A percentile compares a stretch with the other conserved stretches of the same genome.
These are phyloP conservation scores for Camellia sinensis DNA, from an alignment of 148 eudicot genomes.

Conservation along the genomic window DNA sequence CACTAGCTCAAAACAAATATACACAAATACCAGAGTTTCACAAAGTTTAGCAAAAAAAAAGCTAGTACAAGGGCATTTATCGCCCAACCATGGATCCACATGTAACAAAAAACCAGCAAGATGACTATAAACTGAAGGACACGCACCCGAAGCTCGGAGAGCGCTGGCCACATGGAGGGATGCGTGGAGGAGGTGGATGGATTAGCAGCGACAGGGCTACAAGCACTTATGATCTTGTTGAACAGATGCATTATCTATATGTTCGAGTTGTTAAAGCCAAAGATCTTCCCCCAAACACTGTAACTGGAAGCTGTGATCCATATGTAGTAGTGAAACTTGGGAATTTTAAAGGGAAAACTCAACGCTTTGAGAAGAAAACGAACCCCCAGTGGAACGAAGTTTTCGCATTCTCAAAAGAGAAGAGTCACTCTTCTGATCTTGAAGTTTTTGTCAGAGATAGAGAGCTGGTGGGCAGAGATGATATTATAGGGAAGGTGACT, in stretches of 20 bases:
- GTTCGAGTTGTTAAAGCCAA: constrained; percentile 65
- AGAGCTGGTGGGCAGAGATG: constrained; percentile 56
- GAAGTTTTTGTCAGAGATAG: constrained; percentile 59
- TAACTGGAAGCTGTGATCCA: constrained; percentile 60
- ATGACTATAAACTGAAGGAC: constrained; percentile 64
- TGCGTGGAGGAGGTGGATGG: constrained; percentile 63
- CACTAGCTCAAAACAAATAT: not conserved
- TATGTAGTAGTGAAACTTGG: constrained; percentile 64
- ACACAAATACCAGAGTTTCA: not conserved
- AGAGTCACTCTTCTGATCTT: constrained; percentile 51
- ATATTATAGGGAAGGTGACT: constrained; percentile 46
- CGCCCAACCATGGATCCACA: constrained; percentile 28
- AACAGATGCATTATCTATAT: constrained; percentile 69
- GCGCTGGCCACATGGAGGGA: constrained; percentile 81
- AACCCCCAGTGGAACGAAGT: constrained; percentile 69
- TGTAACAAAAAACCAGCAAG: constrained; percentile 30
- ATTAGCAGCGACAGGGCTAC: constrained; percentile 54
- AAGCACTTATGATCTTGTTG: constrained; percentile 69
- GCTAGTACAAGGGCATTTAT: not conserved
- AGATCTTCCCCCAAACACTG: constrained; percentile 52
- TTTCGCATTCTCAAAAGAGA: constrained; percentile 61
- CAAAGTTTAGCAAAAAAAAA: not conserved
- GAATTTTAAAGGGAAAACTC: constrained; percentile 58
- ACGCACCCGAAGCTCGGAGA: constrained; percentile 76
- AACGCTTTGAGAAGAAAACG: constrained; percentile 54